Base-by-base conservation (phyloP, 345 rosid species). In the Firmiana major region DNA sequence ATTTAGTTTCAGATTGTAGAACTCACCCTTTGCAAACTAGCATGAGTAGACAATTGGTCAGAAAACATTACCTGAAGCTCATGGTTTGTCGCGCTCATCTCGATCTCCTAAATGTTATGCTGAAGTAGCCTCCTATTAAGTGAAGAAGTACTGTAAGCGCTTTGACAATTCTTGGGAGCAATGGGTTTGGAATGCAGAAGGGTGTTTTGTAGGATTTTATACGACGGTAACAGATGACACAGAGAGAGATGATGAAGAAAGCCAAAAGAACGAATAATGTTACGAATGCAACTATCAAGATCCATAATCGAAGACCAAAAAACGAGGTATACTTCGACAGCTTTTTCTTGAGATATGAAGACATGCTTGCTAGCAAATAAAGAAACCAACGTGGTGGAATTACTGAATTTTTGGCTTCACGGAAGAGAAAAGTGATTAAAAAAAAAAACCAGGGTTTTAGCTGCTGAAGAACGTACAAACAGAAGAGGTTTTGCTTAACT, bases 261-360 rank as follows among this genome's bases (percentile, higher is more conserved):
- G 60, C 28, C 4, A 81, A 22, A 16, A 75, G 45, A 8, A 84
- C 15, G 79, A 85, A 21, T n/a, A 85, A 60, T 53, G 67, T 70
- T 24, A 64, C 15, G 51, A 81, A 70, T 24, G 71, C 75, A 24
- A 87, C 65, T 34, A 94, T 68, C 19, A 89, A 78, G 60, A 94
- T 66, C 94, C 90, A 87, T 64, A 90, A 73, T 51, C 63, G 79
- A 77, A 88, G 64, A 49, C 91, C 91, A 8, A 91, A 85, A 38
- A 91, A 79, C 1, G 88, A 75, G 63, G 88, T 86, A 16, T 70
- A 24, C 3, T 49, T 28, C 6, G 43, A 49, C 43, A 70, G 74
- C 42, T 48, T 70, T 70, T 49, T 16, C 0, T 6, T 19, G 24
- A 28, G 42, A 70, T 49, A 26, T 26, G 74, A 70, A 21, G 71